phyloP scores from a whole-genome alignment of 2,329 filamentous ascomycete species.

The Drechslerella dactyloides region DNA sequence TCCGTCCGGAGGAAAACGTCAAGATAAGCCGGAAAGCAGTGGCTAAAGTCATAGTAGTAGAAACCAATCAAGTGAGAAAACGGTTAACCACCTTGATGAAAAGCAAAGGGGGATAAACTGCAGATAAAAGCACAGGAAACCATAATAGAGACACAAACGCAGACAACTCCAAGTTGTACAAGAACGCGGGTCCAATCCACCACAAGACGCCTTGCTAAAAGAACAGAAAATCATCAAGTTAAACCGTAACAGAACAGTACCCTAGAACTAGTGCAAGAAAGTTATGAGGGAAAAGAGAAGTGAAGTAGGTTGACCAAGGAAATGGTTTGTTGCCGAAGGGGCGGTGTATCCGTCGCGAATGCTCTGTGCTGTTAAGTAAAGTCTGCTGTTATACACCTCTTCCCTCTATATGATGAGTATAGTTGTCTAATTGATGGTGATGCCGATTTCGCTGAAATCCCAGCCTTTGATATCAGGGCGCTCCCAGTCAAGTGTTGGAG shows the following conservation, averaged over 20 bases:
- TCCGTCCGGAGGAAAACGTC: background rate
- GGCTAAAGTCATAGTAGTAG: background rate
- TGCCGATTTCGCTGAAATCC: conserved; percentile 50
- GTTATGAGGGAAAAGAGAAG: background rate
- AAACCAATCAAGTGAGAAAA: background rate
- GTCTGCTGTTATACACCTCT: conserved; percentile 28
- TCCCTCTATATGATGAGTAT: conserved; percentile 1
- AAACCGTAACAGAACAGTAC: conserved; percentile 8
- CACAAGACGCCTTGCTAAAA: conserved; percentile 21
- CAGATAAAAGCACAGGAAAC: background rate
- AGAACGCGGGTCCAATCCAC: conserved; percentile 12
- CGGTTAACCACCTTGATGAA: no score
- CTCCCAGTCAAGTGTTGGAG: conserved; percentile 41
- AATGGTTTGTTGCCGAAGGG: conserved; percentile 40
- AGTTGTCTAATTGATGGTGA: conserved; percentile 33
- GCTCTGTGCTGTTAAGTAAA: conserved; percentile 20
- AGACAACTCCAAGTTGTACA: conserved; percentile 14
- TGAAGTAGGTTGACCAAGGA: conserved; percentile 13
- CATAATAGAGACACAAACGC: conserved; percentile 17
- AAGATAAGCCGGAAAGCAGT: background rate
- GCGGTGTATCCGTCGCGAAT: conserved; percentile 31
- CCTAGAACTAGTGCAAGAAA: conserved; percentile 5
- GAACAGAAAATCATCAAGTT: background rate
- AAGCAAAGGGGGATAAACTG: no score
- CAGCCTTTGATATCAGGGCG: conserved; percentile 38